Evolutionary conservation across 371 early-diverging fungal genomes (phyloP), one percentile per base, ranked within the genome.

Genomic region (Rhizomucor pusillus): DNA sequence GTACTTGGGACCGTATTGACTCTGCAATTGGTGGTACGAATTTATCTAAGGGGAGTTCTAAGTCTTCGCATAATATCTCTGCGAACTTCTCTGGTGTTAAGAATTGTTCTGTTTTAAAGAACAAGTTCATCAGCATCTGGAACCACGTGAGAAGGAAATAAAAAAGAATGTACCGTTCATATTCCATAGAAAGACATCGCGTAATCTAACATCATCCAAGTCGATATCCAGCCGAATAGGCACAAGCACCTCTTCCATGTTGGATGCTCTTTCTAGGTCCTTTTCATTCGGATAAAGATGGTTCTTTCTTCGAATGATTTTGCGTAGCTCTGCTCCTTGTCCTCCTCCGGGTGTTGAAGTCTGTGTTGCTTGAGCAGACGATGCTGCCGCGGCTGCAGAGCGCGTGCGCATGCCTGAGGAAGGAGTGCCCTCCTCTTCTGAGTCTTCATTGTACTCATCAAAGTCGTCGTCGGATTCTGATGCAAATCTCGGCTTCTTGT

Each of bases 31-130:
- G 65, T 0, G 81, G 80, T 11, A 79, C 79, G 61, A 84, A 90
- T 37, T 79, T 71, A 18, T 51, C 56, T 0, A 59, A 6, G 36
- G 84, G 79, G 36, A 89, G 50, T 16, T 89, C 86, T 23, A 96
- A 58, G 57, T 97, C 98, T 11, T 88, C 85, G 63, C 90, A 91
- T 20, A 95, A 65, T 39, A 94, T 85, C 57, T 91, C 88, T 9
- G 94, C 97, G 82, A 96, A 96, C 58, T 89, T 81, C 54, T 94
- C 93, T 2, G 97, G 95, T 12, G 95, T 90, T 48, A 93, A 68
- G n/a, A 86, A 69, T 56, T 81, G 81, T 57, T 97, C 94, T 85
- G 57, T 16, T 19, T 13, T 7, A 48, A 52, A 43, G 14, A 24
- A 12, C 0, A 12, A 24, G 14, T 22, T 39, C 1, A 36, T 22